phyloP scores from a whole-genome alignment of 805 yeast species.

The Metschnikowia kofuensis region DNA sequence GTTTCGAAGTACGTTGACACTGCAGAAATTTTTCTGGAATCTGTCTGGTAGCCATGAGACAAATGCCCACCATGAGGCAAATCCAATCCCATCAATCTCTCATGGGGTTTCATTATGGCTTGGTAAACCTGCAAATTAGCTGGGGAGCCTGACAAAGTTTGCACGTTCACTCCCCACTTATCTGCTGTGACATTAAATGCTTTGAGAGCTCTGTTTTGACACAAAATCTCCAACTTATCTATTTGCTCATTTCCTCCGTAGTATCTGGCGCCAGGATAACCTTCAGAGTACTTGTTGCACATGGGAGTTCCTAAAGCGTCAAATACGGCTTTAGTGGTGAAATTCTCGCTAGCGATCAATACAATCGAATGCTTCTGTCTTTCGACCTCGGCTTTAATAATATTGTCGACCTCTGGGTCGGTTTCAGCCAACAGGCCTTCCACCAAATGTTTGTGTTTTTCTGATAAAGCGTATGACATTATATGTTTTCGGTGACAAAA shows the following conservation, averaged over 20 bases:
- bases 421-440: conserved; percentile 63
- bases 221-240: conserved; percentile 86
- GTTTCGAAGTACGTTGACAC: conserved; percentile 97
- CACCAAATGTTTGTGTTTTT: conserved; percentile 49
- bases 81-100: conserved; percentile 96
- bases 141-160: conserved; percentile 94
- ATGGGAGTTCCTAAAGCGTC: conserved; percentile 96
- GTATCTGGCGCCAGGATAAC: conserved; percentile 98
- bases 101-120: conserved; percentile 93
- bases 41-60: conserved; percentile 98
- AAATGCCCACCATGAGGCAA: conserved; percentile 98
- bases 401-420: conserved; percentile 76
- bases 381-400: conserved; percentile 73
- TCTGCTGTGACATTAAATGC: conserved; percentile 80
- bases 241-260: conserved; percentile 98
- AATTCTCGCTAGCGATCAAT: conserved; percentile 94
- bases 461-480: conserved; percentile 47
- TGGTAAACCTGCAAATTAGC: conserved; percentile 96
- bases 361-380: conserved; percentile 95
- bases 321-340: conserved; percentile 93
- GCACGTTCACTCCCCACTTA: conserved; percentile 98
- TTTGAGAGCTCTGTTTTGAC: conserved; percentile 91
- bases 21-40: conserved; percentile 87
- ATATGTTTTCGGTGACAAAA: conserved; percentile 1
- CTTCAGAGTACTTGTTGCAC: conserved; percentile 98